Conservation (phyloP, 352 stramenopile species). For the Halophytophthora polymorphica region DNA sequence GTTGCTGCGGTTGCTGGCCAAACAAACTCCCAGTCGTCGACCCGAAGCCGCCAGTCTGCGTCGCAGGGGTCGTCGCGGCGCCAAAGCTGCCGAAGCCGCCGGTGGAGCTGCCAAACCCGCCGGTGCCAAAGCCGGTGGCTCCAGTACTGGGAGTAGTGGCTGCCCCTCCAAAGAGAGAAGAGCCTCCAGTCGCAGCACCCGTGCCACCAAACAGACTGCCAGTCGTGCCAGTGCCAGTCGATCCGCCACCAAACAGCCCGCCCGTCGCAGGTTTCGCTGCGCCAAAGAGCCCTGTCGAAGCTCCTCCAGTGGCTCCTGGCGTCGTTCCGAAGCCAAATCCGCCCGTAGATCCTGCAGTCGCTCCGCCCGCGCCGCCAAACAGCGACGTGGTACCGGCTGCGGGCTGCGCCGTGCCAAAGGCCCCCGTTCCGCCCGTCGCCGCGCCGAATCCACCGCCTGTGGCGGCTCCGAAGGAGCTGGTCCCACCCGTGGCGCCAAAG, state of each 20-base stretch:
- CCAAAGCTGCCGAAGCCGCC: slow-evolving; percentile 54
- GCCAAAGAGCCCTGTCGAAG: slow-evolving; percentile 41
- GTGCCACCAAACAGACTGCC: slow-evolving; percentile 34
- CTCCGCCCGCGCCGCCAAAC: slow-evolving; percentile 31
- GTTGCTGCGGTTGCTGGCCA: slow-evolving; percentile 32
- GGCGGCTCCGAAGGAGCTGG: slow-evolving; percentile 31
- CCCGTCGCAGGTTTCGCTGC: slow-evolving; percentile 30
- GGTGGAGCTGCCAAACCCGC: slow-evolving; percentile 35
- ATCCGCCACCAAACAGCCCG: slow-evolving; percentile 28
- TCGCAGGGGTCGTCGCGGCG: slow-evolving; percentile 18
- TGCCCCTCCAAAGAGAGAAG: slow-evolving; percentile 38
- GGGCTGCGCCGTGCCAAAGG: slow-evolving; percentile 37
- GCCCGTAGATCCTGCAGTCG: slow-evolving; percentile 23
- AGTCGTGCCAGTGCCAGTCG: slow-evolving; percentile 20
- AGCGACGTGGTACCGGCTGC: slow-evolving; percentile 34
- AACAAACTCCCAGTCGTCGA: slow-evolving; percentile 32
- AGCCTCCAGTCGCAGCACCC: slow-evolving; percentile 20
- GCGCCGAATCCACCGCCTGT: neutral
- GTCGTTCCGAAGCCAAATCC: slow-evolving; percentile 44
- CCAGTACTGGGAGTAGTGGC: slow-evolving; percentile 25
- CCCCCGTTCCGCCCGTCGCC: slow-evolving; percentile 24
- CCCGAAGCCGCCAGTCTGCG: slow-evolving; percentile 28
- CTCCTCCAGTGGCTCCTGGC: slow-evolving; percentile 17
- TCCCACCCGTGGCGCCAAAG: slow-evolving; percentile 34
- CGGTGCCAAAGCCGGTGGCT: slow-evolving; percentile 30